phyloP scores from a whole-genome alignment of 805 yeast species.

The Metschnikowia bowlesiae region DNA sequence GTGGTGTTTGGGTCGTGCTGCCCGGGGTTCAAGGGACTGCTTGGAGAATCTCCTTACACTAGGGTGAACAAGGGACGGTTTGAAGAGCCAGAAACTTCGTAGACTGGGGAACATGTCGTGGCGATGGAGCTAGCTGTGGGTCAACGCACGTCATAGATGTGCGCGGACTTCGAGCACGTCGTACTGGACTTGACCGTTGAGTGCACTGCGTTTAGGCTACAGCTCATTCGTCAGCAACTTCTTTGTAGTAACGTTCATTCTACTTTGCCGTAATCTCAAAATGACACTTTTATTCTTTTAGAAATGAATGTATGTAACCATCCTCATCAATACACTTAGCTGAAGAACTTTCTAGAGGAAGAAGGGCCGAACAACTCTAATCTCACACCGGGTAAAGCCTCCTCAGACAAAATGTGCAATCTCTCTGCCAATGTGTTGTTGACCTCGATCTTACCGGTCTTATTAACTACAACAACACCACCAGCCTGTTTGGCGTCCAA shows the following conservation, averaged over 20 bases:
- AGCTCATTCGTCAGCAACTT: background rate
- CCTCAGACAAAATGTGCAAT: constrained; percentile 72
- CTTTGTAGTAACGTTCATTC: no score
- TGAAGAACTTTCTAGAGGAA: constrained; percentile 83
- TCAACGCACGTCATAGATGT: background rate
- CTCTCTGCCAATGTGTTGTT: constrained; percentile 95
- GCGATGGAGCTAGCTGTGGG: background rate
- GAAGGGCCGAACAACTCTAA: constrained; percentile 86
- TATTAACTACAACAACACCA: constrained; percentile 72
- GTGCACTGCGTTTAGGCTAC: background rate
- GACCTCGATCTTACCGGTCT: constrained; percentile 78
- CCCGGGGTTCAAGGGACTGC: background rate
- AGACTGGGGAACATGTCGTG: background rate
- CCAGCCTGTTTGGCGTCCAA: constrained; percentile 72
- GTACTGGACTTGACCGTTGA: background rate
- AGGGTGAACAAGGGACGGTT: background rate
- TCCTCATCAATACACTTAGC: constrained; percentile 36
- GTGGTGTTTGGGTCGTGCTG: background rate
- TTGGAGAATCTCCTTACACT: background rate
- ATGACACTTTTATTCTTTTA: background rate
- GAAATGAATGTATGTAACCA: constrained; percentile 4
- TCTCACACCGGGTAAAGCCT: constrained; percentile 89
- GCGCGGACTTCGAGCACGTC: constrained; percentile 1
- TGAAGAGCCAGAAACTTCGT: background rate
- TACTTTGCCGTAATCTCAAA: no score